Conservation (phyloP, 306 rosid genomes). For the Rosa multiflora region DNA sequence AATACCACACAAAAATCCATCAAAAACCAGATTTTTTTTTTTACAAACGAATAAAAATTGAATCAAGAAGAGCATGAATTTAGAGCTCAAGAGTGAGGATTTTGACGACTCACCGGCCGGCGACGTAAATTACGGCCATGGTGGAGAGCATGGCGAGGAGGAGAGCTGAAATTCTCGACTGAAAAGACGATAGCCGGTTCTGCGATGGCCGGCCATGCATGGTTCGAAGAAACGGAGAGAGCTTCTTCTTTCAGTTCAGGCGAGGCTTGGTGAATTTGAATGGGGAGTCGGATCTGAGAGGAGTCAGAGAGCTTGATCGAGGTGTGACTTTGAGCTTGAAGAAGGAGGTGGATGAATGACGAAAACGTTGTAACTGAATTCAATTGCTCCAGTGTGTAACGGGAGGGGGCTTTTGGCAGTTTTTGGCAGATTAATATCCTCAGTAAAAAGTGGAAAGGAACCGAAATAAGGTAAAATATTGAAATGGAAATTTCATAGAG, state of each 20-base stretch:
- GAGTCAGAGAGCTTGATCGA: no score
- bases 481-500: no score
- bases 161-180: constrained; percentile 51
- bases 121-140: constrained; percentile 71
- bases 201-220: constrained; percentile 63
- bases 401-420: not conserved
- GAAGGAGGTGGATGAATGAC: no score
- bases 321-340: no score
- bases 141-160: constrained; percentile 53
- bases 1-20: constrained; percentile 3
- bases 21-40: not conserved
- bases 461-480: not conserved
- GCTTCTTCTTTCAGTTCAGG: not conserved
- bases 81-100: not conserved
- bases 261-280: not conserved
- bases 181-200: constrained; percentile 51
- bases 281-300: not conserved
- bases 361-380: no score
- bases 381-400: no score
- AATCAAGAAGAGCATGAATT: not conserved
- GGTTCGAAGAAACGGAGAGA: constrained; percentile 11
- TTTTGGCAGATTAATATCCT: not conserved
- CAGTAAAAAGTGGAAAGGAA: not conserved
- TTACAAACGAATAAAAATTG: not conserved
- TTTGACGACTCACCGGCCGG: constrained; percentile 53